These are phyloP conservation scores for Ogataea methylovora DNA, from an alignment of 805 yeast species.

Conservation along the genomic window DNA sequence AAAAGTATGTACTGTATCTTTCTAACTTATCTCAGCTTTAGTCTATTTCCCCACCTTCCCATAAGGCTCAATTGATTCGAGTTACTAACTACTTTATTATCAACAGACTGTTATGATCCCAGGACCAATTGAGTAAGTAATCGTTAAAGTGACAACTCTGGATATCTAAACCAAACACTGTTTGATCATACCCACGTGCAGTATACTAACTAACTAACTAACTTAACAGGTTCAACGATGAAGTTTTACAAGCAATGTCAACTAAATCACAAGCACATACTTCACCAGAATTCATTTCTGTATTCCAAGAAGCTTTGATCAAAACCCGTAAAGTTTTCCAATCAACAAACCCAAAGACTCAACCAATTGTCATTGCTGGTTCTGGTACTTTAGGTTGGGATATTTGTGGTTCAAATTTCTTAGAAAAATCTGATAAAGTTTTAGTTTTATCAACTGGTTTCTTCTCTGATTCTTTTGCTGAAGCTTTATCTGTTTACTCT, in stretches of 20 bases:
- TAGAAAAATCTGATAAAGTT: slow-evolving; percentile 59
- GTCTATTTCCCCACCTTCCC: too few species aligned
- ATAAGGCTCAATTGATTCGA: too few species aligned
- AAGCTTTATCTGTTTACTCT: slow-evolving; percentile 64
- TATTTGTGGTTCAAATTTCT: slow-evolving; percentile 69
- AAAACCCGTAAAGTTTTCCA: slow-evolving; percentile 70
- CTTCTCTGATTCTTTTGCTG: slow-evolving; percentile 79
- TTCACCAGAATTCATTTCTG: slow-evolving; percentile 69
- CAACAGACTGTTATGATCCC: slow-evolving; percentile 49
- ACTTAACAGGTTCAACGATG: slow-evolving; percentile 46
- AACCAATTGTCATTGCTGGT: slow-evolving; percentile 78
- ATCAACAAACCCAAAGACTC: slow-evolving; percentile 58
- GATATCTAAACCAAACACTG: background rate
- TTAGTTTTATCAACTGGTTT: slow-evolving; percentile 86
- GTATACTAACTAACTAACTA: background rate
- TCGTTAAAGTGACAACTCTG: background rate
- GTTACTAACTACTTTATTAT: too few species aligned
- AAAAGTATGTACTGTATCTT: background rate
- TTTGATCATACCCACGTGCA: too few species aligned
- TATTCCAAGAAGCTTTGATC: slow-evolving; percentile 62
- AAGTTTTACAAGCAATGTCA: slow-evolving; percentile 71
- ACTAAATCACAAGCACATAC: slow-evolving; percentile 88
- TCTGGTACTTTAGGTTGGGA: slow-evolving; percentile 98
- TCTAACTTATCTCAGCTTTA: background rate
- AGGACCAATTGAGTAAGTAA: slow-evolving; percentile 61